Evolutionary conservation across 306 rosid species (phyloP), one percentile per base, ranked within the genome.

Genomic region (Acmispon strigosus): DNA sequence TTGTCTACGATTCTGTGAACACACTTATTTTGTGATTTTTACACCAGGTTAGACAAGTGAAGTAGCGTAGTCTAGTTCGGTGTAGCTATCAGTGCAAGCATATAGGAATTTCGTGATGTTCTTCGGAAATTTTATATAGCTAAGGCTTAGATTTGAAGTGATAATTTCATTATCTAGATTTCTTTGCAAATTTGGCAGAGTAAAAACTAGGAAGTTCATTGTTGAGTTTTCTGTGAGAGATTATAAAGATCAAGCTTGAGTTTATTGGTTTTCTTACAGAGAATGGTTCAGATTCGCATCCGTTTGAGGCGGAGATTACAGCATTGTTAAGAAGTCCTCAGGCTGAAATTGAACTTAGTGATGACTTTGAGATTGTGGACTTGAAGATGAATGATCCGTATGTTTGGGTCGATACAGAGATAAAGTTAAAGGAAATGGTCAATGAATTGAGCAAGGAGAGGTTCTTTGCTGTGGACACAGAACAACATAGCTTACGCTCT

Each of bases 391-490:
- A 76, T 2, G 90, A 84, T 29, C 24, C 77, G 1, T 84, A 79
- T 76, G 69, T 81, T 44, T 92, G 98, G 98, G 86, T 90, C n/a
- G 82, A 90, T 76, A 86, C 84, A 2, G 90, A 80, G 84, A 61
- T 71, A 70, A 83, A 84, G 61, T 74, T 92, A 59, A 73, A 70
- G 78, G 85, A 88, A 56, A 84, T 92, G 17, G 90, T 69, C 39
- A 67, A 74, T 77, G 81, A 72, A 5, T 79, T 92, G 81, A 79
- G 80, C 58, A 78, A 78, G 55, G 87, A 86, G 81, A 84, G 37
- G 58, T 78, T 76, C 19, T 83, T 92, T 73, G 87, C 84, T 11
- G 99, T 94, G 53, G 99, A 94, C 76, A 94, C 97, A 6, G 97
- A 89, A 83, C 97, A 90, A 79, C 95, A 94, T 81, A 83, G 94